Conservation (phyloP, 2,329 filamentous ascomycete species). For the Ophiosphaerella narmari region DNA sequence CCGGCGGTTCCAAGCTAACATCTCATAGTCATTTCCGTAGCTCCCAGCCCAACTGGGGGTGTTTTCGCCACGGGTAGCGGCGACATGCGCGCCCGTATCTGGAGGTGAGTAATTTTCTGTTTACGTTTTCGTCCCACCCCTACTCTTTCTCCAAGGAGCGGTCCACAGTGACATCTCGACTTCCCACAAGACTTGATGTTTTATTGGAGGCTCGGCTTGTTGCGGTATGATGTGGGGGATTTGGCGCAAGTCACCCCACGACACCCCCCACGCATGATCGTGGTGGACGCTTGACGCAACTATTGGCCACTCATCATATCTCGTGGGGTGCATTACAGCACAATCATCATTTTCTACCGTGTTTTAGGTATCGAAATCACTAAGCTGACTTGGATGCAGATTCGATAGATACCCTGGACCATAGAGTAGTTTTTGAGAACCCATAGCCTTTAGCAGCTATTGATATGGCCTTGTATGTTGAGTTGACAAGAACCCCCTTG, state of each 20-base stretch:
- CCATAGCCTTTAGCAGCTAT: no score
- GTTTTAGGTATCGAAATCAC: not conserved
- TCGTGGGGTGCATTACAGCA: not conserved
- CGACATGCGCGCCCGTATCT: conserved; percentile 97
- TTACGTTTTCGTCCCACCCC: not conserved
- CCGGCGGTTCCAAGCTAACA: conserved; percentile 16
- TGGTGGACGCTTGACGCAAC: not conserved
- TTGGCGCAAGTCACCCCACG: conserved; percentile 13
- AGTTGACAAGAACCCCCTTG: no score
- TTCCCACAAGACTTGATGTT: conserved; percentile 6
- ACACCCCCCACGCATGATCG: conserved; percentile 16
- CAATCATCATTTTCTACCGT: not conserved
- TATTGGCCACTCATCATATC: not conserved
- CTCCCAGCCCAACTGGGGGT: conserved; percentile 83
- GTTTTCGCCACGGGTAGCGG: conserved; percentile 96
- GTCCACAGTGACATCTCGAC: not conserved
- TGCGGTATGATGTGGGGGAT: conserved; percentile 9
- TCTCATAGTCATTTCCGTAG: conserved; percentile 83
- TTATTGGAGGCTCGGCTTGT: conserved; percentile 5
- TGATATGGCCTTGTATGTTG: no score
- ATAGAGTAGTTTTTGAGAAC: conserved; percentile 14
- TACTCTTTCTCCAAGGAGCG: not conserved
- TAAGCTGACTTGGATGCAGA: conserved; percentile 22
- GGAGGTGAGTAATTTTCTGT: conserved; percentile 64
- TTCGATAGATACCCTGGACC: conserved; percentile 42